Percentiles rank a stretch among this genome's conserved stretches.
phyloP scores from a whole-genome alignment of 2,329 filamentous ascomycete genomes.

The Calonectria multiphialidica region DNA sequence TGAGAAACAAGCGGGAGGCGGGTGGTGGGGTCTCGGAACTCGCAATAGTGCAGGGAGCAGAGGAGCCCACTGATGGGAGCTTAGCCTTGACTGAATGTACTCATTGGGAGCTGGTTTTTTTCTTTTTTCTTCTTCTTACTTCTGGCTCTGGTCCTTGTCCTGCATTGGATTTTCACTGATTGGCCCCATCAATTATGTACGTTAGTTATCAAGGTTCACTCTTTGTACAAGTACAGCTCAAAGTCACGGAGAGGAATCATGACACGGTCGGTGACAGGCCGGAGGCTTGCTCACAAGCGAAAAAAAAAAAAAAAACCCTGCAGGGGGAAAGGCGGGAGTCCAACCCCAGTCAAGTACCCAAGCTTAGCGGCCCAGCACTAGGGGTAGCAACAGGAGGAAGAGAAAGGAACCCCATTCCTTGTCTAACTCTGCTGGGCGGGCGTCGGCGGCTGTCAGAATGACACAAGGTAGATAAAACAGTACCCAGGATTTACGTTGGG shows the following conservation, averaged over 20 bases:
- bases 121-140: not conserved
- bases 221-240: not conserved
- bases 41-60: conserved; percentile 16
- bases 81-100: conserved; percentile 4
- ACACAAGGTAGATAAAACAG: conserved; percentile 19
- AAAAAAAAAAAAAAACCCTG: not conserved
- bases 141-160: not conserved
- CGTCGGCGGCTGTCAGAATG: conserved; percentile 19
- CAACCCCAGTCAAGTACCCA: not conserved
- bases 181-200: not conserved
- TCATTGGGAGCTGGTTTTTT: not conserved
- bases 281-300: not conserved
- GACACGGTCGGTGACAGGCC: conserved; percentile 2
- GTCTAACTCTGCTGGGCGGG: conserved; percentile 7
- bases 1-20: conserved; percentile 39
- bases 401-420: conserved; percentile 2
- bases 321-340: conserved; percentile 7
- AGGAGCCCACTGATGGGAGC: conserved; percentile 4
- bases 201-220: not conserved
- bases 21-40: conserved; percentile 25
- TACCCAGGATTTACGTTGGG: conserved; percentile 28
- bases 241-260: not conserved
- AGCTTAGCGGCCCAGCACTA: not conserved
- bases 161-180: not conserved
- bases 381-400: not conserved